Evolutionary conservation across 257 asterid genomes (phyloP).

Genomic region (Solanum chaucha): DNA sequence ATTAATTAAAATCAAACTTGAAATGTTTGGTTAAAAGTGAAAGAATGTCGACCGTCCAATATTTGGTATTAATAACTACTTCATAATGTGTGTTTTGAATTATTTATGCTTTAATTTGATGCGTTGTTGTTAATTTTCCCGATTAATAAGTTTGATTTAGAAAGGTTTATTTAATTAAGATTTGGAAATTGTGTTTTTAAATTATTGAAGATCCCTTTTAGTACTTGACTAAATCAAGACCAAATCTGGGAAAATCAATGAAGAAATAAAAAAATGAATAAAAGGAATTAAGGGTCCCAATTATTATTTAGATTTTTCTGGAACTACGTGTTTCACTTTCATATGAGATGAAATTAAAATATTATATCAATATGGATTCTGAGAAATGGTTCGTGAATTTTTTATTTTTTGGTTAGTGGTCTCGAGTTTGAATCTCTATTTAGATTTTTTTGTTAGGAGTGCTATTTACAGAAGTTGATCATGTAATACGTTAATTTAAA

Average conservation of each 20-base stretch:
- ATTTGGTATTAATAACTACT: not conserved
- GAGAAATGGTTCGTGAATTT: not conserved
- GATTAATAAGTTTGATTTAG: not conserved
- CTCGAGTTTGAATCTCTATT: not conserved
- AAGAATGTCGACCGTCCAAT: not conserved
- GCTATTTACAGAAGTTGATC: not conserved
- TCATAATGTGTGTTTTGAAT: not conserved
- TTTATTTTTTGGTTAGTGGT: rapidly evolving
- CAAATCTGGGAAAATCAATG: not conserved
- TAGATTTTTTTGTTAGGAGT: no score
- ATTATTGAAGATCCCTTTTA: not conserved
- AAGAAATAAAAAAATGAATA: not conserved
- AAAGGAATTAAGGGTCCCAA: not conserved
- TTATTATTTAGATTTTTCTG: not conserved
- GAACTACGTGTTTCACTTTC: not conserved
- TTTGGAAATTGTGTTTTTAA: not conserved
- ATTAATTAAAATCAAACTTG: no score
- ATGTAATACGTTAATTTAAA: not conserved
- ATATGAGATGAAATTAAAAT: not conserved
- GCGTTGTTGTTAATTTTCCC: not conserved
- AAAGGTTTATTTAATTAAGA: not conserved
- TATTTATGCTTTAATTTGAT: not conserved
- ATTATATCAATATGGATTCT: not conserved
- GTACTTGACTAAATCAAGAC: not conserved
- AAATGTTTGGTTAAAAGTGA: not conserved